Conservation (phyloP, 1,284 basidiomycete species). For the Cryptococcus maquisensis region DNA sequence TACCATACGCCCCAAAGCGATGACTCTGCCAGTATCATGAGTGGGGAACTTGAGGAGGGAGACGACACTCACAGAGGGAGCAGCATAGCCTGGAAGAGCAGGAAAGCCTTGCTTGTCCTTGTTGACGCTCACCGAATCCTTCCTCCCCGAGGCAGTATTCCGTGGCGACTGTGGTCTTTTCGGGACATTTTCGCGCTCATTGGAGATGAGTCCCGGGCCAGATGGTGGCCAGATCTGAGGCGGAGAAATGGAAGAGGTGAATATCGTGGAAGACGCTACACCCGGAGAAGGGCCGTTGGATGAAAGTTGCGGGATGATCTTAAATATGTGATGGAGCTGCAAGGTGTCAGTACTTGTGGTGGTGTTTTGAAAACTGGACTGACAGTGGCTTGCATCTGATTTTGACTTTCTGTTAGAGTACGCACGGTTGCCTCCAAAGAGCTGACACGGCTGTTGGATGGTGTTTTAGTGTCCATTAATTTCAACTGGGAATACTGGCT, state of each 20-base stretch:
- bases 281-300: conserved; percentile 14
- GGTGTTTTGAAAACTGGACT: not conserved
- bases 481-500: no score
- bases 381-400: conserved; percentile 43
- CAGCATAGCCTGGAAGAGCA: conserved; percentile 73
- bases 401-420: conserved; percentile 40
- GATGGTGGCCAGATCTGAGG: conserved; percentile 17
- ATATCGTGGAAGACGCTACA: conserved; percentile 31
- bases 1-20: conserved; percentile 85
- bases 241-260: conserved; percentile 30
- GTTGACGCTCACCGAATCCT: not conserved
- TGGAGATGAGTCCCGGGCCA: not conserved
- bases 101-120: conserved; percentile 57
- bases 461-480: not conserved
- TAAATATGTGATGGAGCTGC: conserved; percentile 42
- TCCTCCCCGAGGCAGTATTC: conserved; percentile 29
- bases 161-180: conserved; percentile 23
- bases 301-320: conserved; percentile 32
- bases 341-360: not conserved
- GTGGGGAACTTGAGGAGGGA: not conserved
- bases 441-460: conserved; percentile 27
- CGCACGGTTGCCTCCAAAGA: conserved; percentile 41
- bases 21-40: conserved; percentile 57
- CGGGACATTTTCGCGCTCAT: conserved; percentile 2
- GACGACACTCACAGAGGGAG: conserved; percentile 62